Evolutionary conservation across 345 rosid genomes (phyloP).

Genomic region (Sapria himalayana): DNA sequence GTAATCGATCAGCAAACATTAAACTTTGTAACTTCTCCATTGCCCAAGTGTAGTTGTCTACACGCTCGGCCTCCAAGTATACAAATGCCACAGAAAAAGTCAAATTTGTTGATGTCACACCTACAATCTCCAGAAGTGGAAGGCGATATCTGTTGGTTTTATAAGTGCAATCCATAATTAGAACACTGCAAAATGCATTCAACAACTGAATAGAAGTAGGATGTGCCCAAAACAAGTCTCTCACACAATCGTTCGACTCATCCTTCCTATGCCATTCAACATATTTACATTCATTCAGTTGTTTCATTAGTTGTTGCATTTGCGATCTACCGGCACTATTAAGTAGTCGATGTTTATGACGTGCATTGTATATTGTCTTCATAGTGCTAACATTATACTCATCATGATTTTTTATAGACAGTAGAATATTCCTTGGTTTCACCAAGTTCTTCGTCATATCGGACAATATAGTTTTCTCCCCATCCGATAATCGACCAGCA

Average conservation of each 20-base stretch:
- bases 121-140: constrained; percentile 6
- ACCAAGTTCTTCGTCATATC: constrained; percentile 8
- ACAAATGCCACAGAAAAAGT: constrained; percentile 9
- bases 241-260: constrained; percentile 3
- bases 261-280: constrained; percentile 8
- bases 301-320: constrained; percentile 6
- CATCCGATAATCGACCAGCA: constrained; percentile 8
- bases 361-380: constrained; percentile 10
- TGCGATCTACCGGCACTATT: constrained; percentile 5
- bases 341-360: constrained; percentile 6
- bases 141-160: constrained; percentile 4
- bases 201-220: constrained; percentile 6
- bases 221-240: constrained; percentile 8
- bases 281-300: constrained; percentile 5
- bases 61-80: constrained; percentile 7
- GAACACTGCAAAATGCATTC: constrained; percentile 2
- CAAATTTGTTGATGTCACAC: constrained; percentile 8
- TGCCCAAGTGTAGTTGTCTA: constrained; percentile 7
- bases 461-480: constrained; percentile 7
- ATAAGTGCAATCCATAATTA: constrained; percentile 6
- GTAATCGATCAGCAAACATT: constrained; percentile 6
- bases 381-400: constrained; percentile 8
- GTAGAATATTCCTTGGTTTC: constrained; percentile 7
- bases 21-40: constrained; percentile 7
- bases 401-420: constrained; percentile 6